Evolutionary conservation across 1,284 basidiomycete species (phyloP), one percentile per base, ranked within the genome.

Genomic region (Trichosporon ovoides): DNA sequence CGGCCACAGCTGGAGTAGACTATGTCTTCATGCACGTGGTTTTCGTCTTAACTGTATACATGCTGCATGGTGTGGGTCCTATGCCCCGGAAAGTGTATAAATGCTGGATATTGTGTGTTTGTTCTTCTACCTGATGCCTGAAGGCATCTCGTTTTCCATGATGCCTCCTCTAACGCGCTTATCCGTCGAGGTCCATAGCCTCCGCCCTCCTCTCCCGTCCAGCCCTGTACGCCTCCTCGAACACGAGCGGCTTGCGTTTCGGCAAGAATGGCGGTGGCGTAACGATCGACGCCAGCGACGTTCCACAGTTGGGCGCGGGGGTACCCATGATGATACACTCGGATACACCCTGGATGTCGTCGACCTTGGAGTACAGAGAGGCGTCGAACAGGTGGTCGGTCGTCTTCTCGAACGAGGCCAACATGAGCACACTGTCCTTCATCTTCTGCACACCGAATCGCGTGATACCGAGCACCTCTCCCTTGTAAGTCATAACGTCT

Each of bases 241-340:
- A 86, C 38, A 86, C 65, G 49, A 85, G 67, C 52, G 79, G 78
- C 57, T 83, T 79, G 22, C 82, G 82, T 69, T 82, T 81, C 36
- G 80, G 78, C 37, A 86, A 77, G 9, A 74, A 65, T 4, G 85
- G 85, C 7, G 81, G 75, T 0, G 83, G 82, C 5, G 81, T 80
- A 55, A 84, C 80, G 38, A 86, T 76, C 7, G 83, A 81, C 22
- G 85, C 84, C 76, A 95, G 87, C 0, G 92, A 95, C 22, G 95
- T 98, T 28, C 95, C 95, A 70, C 94, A 94, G 64, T 87, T 89
- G 19, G 92, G 87, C 0, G 94, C 92, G n/a, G 94, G 88, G 70
- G 96, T 97, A 34, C 96, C 95, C 91, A 99, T 96, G 75, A 99
- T 98, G 76, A 99, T 99, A 74, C 94, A 97, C 77, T 99, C 96